These are phyloP conservation scores for Cadophora sp. DNA, from an alignment of 2,329 filamentous ascomycete genomes.

Conservation along the genomic window DNA sequence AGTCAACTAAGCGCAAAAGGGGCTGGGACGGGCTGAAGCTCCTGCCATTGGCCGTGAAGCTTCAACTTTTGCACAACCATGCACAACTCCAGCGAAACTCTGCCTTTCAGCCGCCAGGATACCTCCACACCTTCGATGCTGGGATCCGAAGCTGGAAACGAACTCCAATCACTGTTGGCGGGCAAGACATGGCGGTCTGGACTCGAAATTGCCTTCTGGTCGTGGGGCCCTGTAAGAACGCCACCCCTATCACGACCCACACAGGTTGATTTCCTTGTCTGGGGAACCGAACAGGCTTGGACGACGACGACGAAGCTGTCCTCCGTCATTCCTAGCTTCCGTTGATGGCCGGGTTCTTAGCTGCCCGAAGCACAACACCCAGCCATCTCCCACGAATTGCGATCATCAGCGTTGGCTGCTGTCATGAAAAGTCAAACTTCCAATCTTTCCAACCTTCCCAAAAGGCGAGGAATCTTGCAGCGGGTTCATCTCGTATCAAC, in stretches of 20 bases:
- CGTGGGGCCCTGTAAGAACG: not conserved
- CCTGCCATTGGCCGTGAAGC: slow-evolving; percentile 6
- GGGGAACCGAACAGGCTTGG: slow-evolving; percentile 11
- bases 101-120: slow-evolving; percentile 22
- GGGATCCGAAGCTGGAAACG: not conserved
- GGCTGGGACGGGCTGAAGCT: slow-evolving; percentile 5
- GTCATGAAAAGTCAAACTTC: slow-evolving; percentile 1
- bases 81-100: slow-evolving; percentile 8
- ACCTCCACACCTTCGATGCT: slow-evolving; percentile 14
- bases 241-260: slow-evolving; percentile 12
- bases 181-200: slow-evolving; percentile 6
- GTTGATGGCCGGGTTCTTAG: slow-evolving; percentile 5
- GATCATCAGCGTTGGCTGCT: slow-evolving; percentile 7
- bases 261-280: slow-evolving; percentile 6
- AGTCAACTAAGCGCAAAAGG: slow-evolving; percentile 12
- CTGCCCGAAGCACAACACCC: not conserved
- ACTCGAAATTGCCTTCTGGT: slow-evolving; percentile 7
- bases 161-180: slow-evolving; percentile 14
- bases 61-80: slow-evolving; percentile 11
- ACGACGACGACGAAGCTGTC: not conserved
- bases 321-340: slow-evolving; percentile 5
- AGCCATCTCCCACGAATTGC: slow-evolving; percentile 11
- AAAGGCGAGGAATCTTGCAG: not conserved
- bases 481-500: slow-evolving; percentile 12
- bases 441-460: slow-evolving; percentile 1